phyloP scores from a whole-genome alignment of 2,329 filamentous ascomycete genomes.

The Verticillium albo-atrum region DNA sequence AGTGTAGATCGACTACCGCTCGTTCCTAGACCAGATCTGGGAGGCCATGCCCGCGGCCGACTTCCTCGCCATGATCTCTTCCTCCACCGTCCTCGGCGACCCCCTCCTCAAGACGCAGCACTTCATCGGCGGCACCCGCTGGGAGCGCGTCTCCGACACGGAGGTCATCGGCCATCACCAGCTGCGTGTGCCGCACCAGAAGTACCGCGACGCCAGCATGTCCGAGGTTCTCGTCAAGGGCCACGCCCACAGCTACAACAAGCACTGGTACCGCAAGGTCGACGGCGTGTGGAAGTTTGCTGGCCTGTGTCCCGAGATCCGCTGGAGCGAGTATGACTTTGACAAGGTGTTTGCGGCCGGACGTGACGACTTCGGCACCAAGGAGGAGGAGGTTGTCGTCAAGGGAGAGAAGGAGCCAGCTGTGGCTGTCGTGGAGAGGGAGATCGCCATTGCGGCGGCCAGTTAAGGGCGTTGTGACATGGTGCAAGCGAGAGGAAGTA shows the following conservation, averaged over 20 bases:
- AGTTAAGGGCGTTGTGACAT: neutral
- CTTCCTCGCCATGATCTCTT: slow-evolving; percentile 57
- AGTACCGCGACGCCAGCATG: slow-evolving; percentile 48
- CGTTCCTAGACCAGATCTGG: slow-evolving; percentile 57
- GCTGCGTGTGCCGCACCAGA: slow-evolving; percentile 58
- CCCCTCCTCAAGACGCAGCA: slow-evolving; percentile 60
- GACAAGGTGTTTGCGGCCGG: slow-evolving; percentile 42
- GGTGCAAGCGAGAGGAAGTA: neutral
- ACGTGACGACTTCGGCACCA: slow-evolving; percentile 8
- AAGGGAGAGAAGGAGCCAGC: too few species aligned
- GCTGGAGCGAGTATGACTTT: slow-evolving; percentile 55
- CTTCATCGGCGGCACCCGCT: slow-evolving; percentile 56
- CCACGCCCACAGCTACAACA: slow-evolving; percentile 54
- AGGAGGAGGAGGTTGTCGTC: neutral
- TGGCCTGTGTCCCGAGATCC: slow-evolving; percentile 49
- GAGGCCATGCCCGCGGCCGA: slow-evolving; percentile 56
- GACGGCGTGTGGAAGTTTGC: slow-evolving; percentile 60
- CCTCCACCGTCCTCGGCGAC: slow-evolving; percentile 54
- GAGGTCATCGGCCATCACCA: slow-evolving; percentile 58
- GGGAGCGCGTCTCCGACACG: slow-evolving; percentile 52
- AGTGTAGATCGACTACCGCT: slow-evolving; percentile 65
- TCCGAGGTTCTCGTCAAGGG: slow-evolving; percentile 50
- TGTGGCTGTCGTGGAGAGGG: neutral
- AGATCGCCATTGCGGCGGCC: neutral
- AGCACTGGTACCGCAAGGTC: slow-evolving; percentile 53